Evolutionary conservation across 2,329 filamentous ascomycete genomes (phyloP).

Genomic region (Tolypocladium cylindrosporum): DNA sequence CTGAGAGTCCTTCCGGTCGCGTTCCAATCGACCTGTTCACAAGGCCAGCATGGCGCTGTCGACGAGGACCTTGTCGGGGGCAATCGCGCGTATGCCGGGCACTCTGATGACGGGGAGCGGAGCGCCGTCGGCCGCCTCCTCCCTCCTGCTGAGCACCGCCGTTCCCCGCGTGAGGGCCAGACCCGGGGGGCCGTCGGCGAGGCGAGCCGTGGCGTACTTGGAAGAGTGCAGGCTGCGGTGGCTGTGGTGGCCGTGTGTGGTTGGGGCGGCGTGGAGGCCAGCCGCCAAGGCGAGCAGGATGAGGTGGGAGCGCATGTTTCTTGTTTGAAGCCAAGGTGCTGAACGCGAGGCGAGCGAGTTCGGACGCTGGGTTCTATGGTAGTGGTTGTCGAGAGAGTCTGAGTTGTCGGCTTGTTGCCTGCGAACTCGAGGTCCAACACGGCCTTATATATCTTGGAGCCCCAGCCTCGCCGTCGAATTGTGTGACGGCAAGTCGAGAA

Average conservation of each 20-base stretch:
- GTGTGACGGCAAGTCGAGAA: neutral
- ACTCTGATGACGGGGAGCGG: neutral
- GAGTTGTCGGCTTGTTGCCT: neutral
- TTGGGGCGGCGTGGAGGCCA: constrained; percentile 14
- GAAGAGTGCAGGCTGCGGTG: constrained; percentile 3
- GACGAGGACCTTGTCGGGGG: neutral
- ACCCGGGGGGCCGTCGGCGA: neutral
- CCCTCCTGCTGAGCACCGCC: neutral
- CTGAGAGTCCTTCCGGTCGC: neutral
- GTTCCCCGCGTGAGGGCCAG: neutral
- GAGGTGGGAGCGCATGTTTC: constrained; percentile 8
- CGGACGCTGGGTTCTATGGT: neutral
- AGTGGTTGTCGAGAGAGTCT: neutral
- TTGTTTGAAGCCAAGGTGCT: too few relatives aligned
- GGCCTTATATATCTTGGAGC: neutral
- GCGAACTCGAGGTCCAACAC: neutral
- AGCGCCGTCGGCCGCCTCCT: neutral
- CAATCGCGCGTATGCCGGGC: neutral
- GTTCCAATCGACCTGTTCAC: too few relatives aligned
- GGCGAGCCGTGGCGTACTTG: neutral
- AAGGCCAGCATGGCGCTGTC: neutral
- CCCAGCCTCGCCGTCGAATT: neutral
- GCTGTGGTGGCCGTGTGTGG: constrained; percentile 8
- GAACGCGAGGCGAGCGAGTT: neutral
- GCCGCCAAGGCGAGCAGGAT: constrained; percentile 13